Base-by-base conservation (phyloP, 768 basidiomycete genomes). In the Dentipellis fragilis region DNA sequence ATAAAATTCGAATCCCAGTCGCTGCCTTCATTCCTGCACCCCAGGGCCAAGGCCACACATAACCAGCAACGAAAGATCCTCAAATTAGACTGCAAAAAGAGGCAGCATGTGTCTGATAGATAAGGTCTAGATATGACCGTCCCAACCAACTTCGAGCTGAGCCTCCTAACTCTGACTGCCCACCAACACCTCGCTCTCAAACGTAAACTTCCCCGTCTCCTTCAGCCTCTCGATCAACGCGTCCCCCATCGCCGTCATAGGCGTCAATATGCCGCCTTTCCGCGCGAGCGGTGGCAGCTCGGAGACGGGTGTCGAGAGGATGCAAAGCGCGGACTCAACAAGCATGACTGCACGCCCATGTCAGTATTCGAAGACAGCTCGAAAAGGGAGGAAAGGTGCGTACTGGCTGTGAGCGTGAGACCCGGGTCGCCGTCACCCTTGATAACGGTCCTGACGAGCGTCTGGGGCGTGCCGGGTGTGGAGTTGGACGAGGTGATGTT, bases 231-330 rank as follows among this genome's bases (percentile, higher is more conserved):
- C 76, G 37, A 93, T 71, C 38, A 94, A 68, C 7, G 81, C 79
- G 57, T 88, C 81, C 14, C 93, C 93, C 55, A 95, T 77, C 1
- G 89, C 93, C 4, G 80, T 82, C 68, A 85, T 80, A 0, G 93
- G 85, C 1, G 94, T 97, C 50, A 96, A 72, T 2, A 93, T 69
- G 1, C 94, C 93, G 11, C 93, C 93, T 48, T 73, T 68, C 50
- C 71, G 73, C 3, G 79, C 84, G 7, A 84, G 66, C 1, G 73
- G 60, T 0, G 90, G 80, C 1, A 93, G 77, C 4, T 71, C 65
- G 14, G 71, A 73, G 16, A 78, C 71, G 7, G 22, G 22, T 29
- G 81, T 75, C 2, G 88, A 71, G 16, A 85, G 72, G 51, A 94
- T 71, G 16, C 79, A 77, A 12, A 97, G 75, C 0, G 89, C 94